Percentiles rank a stretch among this genome's conserved stretches.
Conservation (phyloP, 805 yeast species). For the Hanseniaspora occidentalis region DNA sequence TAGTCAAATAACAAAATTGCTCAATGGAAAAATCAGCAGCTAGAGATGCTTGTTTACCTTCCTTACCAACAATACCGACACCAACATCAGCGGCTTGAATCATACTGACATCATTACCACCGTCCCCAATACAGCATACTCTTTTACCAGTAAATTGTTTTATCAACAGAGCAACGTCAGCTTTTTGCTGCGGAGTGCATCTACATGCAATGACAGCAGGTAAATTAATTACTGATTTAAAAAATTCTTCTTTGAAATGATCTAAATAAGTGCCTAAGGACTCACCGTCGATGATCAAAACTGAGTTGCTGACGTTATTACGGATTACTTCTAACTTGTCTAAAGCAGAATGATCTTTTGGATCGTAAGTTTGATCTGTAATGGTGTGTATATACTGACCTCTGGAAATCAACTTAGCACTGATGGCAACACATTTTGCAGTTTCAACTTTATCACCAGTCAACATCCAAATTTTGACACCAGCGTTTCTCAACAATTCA, state of each 20-base stretch:
- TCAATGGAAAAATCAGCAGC: conserved; percentile 95
- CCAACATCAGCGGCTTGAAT: conserved; percentile 98
- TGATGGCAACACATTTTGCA: conserved; percentile 94
- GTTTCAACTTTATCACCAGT: conserved; percentile 99
- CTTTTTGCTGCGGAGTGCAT: conserved; percentile 97
- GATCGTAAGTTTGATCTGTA: conserved; percentile 37
- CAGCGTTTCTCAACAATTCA: conserved; percentile 89
- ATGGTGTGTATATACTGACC: conserved; percentile 90
- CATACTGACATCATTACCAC: conserved; percentile 99
- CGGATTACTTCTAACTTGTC: conserved; percentile 59
- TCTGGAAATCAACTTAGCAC: conserved; percentile 81
- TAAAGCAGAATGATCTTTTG: conserved; percentile 53
- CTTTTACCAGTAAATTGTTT: conserved; percentile 71
- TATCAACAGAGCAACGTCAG: conserved; percentile 80
- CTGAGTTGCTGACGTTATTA: conserved; percentile 39
- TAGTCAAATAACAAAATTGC: conserved; percentile 81
- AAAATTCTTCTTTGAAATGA: conserved; percentile 57
- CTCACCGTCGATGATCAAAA: conserved; percentile 88
- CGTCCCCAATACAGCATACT: conserved; percentile 97
- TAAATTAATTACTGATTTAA: conserved; percentile 58
- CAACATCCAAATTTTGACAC: conserved; percentile 96
- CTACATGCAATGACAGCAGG: conserved; percentile 98
- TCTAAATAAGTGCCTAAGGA: conserved; percentile 61
- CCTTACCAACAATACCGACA: conserved; percentile 97
- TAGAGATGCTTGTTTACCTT: conserved; percentile 92